These are phyloP conservation scores for Talaromyces proteolyticus DNA, from an alignment of 495 filamentous ascomycete genomes.

Conservation along the genomic window DNA sequence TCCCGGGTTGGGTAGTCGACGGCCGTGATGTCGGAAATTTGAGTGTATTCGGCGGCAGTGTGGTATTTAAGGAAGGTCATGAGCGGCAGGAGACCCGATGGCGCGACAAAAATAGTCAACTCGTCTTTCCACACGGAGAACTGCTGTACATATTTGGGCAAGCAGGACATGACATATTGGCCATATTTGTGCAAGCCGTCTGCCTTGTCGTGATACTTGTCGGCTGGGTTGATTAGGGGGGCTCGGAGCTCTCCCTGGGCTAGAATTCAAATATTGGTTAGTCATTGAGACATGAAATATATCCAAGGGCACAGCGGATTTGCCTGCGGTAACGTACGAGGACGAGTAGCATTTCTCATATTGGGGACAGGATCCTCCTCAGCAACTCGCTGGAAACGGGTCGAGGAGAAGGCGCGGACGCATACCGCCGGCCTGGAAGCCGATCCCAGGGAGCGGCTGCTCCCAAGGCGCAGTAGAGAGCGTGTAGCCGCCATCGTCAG, in stretches of 20 bases:
- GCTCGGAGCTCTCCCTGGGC: constrained; percentile 61
- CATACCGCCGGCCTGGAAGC: constrained; percentile 49
- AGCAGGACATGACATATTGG: constrained; percentile 90
- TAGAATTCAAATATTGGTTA: constrained; percentile 14
- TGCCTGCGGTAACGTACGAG: constrained; percentile 37
- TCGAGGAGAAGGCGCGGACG: constrained; percentile 50
- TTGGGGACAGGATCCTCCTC: constrained; percentile 55
- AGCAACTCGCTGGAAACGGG: constrained; percentile 48
- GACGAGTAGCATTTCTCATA: constrained; percentile 59
- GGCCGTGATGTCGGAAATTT: constrained; percentile 83
- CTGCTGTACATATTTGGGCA: constrained; percentile 98
- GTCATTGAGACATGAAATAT: neutral
- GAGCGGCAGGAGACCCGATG: constrained; percentile 79
- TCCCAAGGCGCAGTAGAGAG: constrained; percentile 63
- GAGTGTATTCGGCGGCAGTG: constrained; percentile 94
- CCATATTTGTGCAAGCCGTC: constrained; percentile 88
- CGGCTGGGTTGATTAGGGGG: constrained; percentile 83
- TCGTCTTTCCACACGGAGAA: constrained; percentile 99
- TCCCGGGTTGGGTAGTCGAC: constrained; percentile 94
- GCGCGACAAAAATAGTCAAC: constrained; percentile 86
- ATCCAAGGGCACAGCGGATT: neutral
- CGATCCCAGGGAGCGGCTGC: constrained; percentile 55
- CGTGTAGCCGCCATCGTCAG: constrained; percentile 42
- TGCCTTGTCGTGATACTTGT: constrained; percentile 83
- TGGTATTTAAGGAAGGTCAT: constrained; percentile 97